phyloP scores from a whole-genome alignment of 176 grass and related monocot genomes.

The Puccinellia tenuiflora region DNA sequence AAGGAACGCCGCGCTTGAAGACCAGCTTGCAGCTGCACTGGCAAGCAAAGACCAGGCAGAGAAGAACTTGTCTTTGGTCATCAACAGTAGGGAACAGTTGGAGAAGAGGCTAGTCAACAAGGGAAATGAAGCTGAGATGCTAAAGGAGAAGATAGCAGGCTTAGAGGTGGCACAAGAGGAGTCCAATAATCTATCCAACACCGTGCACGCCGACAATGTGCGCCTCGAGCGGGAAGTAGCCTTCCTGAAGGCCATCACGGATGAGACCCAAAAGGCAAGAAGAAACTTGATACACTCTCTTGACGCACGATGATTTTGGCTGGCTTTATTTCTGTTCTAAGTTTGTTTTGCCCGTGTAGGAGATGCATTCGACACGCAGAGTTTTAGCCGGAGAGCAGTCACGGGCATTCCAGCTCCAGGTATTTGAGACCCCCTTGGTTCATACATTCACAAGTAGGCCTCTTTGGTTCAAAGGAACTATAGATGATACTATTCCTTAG shows the following conservation, averaged over 20 bases:
- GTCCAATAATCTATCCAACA: constrained; percentile 76
- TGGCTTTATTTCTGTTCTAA: constrained; percentile 14
- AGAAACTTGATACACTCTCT: not conserved
- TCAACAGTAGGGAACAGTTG: constrained; percentile 51
- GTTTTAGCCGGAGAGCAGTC: constrained; percentile 65
- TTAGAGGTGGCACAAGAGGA: constrained; percentile 89
- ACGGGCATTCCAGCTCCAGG: constrained; percentile 82
- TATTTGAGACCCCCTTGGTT: constrained; percentile 16
- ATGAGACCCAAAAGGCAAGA: constrained; percentile 83
- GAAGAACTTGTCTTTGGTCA: constrained; percentile 53
- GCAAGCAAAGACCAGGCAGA: constrained; percentile 63
- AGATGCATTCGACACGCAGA: constrained; percentile 76
- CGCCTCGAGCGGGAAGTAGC: constrained; percentile 83
- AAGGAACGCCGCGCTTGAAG: constrained; percentile 48
- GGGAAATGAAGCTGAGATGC: constrained; percentile 56
- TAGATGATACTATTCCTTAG: no score
- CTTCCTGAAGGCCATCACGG: constrained; percentile 79
- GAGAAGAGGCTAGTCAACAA: constrained; percentile 61
- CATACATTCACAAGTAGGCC: not conserved
- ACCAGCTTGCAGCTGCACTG: constrained; percentile 41
- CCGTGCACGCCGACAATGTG: constrained; percentile 74
- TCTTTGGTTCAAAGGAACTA: no score
- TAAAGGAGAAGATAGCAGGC: constrained; percentile 71
- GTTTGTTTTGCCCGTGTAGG: constrained; percentile 36
- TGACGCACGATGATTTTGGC: not conserved